Base-by-base conservation (phyloP, 441 rosid genomes). In the Pelargonium myrrhifolium region DNA sequence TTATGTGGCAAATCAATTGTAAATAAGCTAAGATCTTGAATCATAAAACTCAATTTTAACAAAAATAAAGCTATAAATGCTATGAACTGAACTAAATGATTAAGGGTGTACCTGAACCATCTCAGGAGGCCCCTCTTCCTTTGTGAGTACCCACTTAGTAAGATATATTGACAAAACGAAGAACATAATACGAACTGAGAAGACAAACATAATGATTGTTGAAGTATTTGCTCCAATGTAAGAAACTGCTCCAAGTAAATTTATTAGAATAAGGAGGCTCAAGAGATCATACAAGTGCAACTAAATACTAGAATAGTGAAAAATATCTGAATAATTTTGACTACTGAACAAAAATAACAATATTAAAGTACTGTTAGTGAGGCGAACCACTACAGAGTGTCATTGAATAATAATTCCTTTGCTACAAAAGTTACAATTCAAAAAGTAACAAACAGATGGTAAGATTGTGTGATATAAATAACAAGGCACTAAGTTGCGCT, bases 81-180 rank as follows among this genome's bases (percentile, higher is more conserved):
- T 1, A 42, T 35, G 39, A 69, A 47, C 20, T 43, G 72, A 28
- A 65, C 47, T 10, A 67, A 53, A 62, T 42, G 37, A 21, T 56
- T 14, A 73, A 68, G 65, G 68, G 76, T 26, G 62, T 83, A 92
- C 99, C 98, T 92, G 85, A 74, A 59, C 81, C 99, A 94, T 92
- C 85, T 94, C 98, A 22, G 94, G 90, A 78, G 99, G 99, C 10
- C 98, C 99, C 83, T 92, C 99, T 74, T 94, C 99, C 87, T 92
- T 94, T 10, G 98, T 76, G 58, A 94, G 88, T 26, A 92, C 99
- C 99, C 99, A 94, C 81, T 88, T 92, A 64, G 96, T 73, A 66
- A 94, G 94, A 87, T 88, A 90, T 40, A 81, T 18, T 14, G 99
- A 78, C 58, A 89, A 77, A 65, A 92, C 76, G 84, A 94, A 92